Base-by-base conservation (phyloP, 352 stramenopile species). In the Pilasporangium apinafurcum region DNA sequence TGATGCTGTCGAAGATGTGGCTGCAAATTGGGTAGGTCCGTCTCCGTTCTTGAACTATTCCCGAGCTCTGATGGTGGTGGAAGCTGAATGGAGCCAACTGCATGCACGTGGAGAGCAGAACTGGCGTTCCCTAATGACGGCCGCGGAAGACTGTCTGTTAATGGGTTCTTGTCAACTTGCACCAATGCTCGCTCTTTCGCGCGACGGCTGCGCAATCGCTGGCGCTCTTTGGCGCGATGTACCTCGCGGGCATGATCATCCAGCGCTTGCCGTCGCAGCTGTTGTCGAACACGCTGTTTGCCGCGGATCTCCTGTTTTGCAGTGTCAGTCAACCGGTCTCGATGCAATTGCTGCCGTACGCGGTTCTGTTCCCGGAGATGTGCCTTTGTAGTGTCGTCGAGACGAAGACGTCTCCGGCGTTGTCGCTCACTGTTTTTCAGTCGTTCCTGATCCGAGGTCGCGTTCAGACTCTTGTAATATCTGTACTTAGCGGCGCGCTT, bases 401-500 rank as follows among this genome's bases (percentile, higher is more conserved):
- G 52, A 21, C 60, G 55, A 24, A 54, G 46, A 3, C 74, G 71
- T 10, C 70, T 71, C 5, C 62, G 52, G 20, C 68, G 71, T 43
- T 86, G 74, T 7, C 66, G 52, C 9, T 35, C 52, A 16, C 53
- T 62, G 48, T 66, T 75, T 40, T 72, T 59, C 43, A 78, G 56
- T 4, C 71, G 60, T 41, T 75, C 74, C 21, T 52, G 34, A 10
- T 51, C 53, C 9, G 53, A 58, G 14, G 30, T 22, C 2, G 52
- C 37, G 13, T 21, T 33, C 7, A 63, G 28, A 0, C 51, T 58
- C 25, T 46, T 54, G 33, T 72, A 80, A 43, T 72, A 64, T 7
- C 77, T 68, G 36, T 87, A 86, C 60, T 90, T 90, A 36, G 77
- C 74, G 0, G 77, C 74, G 9, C 77, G 69, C 20, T 64, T 65